Conservation (phyloP, 1,284 basidiomycete genomes). For the Apiotrichum montevideense region DNA sequence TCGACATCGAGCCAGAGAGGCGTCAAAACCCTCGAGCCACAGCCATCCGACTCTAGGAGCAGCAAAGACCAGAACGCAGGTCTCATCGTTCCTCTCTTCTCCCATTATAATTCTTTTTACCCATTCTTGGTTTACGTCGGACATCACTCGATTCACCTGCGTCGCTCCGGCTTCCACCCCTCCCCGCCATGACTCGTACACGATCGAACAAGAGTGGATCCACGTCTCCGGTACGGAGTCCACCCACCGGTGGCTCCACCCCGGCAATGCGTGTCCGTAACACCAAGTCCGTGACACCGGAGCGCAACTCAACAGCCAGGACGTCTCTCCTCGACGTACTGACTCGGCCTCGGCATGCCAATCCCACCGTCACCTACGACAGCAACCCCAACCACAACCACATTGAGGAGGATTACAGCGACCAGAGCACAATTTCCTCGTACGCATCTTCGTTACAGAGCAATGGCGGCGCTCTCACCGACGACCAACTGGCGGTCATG, state of each 20-base stretch:
- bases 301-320: slow-evolving; percentile 19
- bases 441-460: slow-evolving; percentile 29
- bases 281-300: neutral
- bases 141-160: too few species aligned
- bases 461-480: neutral
- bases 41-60: too few species aligned
- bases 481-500: slow-evolving; percentile 32
- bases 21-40: too few species aligned
- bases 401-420: slow-evolving; percentile 33
- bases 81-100: too few species aligned
- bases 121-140: too few species aligned
- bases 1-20: too few species aligned
- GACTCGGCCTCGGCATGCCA: slow-evolving; percentile 24
- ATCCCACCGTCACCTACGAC: slow-evolving; percentile 18
- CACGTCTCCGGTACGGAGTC: neutral
- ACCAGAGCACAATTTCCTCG: slow-evolving; percentile 35
- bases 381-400: slow-evolving; percentile 16
- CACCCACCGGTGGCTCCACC: neutral
- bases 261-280: neutral
- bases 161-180: neutral
- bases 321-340: slow-evolving; percentile 35
- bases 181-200: slow-evolving; percentile 1
- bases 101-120: too few species aligned
- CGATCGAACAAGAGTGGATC: slow-evolving; percentile 1
- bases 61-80: too few species aligned